Evolutionary conservation across 2,329 filamentous ascomycete species (phyloP).

Genomic region (Aplosporella prunicola): DNA sequence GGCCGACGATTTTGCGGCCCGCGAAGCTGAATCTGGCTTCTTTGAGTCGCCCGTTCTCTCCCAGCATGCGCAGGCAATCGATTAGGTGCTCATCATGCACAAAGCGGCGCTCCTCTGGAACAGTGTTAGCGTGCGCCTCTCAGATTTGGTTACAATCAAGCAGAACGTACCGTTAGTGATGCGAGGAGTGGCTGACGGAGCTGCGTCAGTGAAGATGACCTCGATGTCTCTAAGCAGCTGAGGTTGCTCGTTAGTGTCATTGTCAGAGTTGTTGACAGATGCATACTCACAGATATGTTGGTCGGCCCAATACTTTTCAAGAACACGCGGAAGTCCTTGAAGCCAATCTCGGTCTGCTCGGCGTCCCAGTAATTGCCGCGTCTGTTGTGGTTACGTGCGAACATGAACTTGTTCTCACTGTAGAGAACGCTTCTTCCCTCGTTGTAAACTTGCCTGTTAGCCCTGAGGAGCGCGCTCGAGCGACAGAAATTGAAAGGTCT

Average conservation of each 20-base stretch:
- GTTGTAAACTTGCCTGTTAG: conserved; percentile 35
- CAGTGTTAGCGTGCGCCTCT: not conserved
- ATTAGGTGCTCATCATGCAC: conserved; percentile 39
- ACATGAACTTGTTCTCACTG: conserved; percentile 40
- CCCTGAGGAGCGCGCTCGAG: conserved; percentile 37
- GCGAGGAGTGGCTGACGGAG: conserved; percentile 31
- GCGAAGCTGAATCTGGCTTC: conserved; percentile 34
- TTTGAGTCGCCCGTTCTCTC: conserved; percentile 32
- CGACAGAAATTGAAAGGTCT: conserved; percentile 28
- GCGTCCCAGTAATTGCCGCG: conserved; percentile 33
- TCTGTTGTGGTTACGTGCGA: conserved; percentile 29
- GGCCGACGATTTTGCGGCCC: conserved; percentile 28
- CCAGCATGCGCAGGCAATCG: conserved; percentile 36
- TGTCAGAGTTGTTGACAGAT: not conserved
- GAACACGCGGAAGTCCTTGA: conserved; percentile 36
- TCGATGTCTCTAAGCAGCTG: conserved; percentile 36
- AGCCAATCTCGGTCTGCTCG: conserved; percentile 38
- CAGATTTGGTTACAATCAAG: too few species aligned
- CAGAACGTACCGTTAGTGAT: conserved; percentile 16
- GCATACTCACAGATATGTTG: conserved; percentile 27
- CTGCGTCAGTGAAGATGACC: conserved; percentile 38
- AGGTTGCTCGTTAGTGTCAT: not conserved
- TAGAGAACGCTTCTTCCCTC: conserved; percentile 42
- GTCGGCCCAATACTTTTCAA: conserved; percentile 38
- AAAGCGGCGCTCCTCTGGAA: conserved; percentile 37